Evolutionary conservation across 345 rosid genomes (phyloP).

Genomic region (Turnera subulata): DNA sequence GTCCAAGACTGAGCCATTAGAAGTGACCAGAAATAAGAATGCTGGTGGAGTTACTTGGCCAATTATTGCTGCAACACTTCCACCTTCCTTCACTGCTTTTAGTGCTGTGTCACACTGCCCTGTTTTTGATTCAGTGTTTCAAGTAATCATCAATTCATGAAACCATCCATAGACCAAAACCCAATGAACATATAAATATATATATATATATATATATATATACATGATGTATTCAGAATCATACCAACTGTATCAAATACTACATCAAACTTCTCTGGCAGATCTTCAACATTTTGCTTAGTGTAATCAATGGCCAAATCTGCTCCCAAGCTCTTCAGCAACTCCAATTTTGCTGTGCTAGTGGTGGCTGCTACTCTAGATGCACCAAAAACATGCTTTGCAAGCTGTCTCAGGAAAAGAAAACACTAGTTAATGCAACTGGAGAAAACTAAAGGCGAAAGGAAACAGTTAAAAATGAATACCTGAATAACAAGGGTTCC

Average conservation of each 20-base stretch:
- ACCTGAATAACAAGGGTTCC: conserved; percentile 20
- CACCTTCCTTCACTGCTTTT: conserved; percentile 21
- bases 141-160: background rate
- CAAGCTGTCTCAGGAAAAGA: conserved; percentile 5
- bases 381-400: conserved; percentile 21
- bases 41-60: conserved; percentile 16
- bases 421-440: background rate
- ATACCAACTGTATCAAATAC: conserved; percentile 22
- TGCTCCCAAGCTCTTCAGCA: conserved; percentile 20
- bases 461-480: background rate
- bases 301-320: conserved; percentile 20
- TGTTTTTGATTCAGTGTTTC: conserved; percentile 3
- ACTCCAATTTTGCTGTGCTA: conserved; percentile 15
- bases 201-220: too few species aligned
- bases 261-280: conserved; percentile 17
- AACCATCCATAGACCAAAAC: background rate
- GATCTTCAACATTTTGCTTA: conserved; percentile 15
- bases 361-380: conserved; percentile 16
- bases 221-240: conserved; percentile 1
- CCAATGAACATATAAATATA: background rate
- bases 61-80: conserved; percentile 11
- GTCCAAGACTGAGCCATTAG: conserved; percentile 13
- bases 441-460: background rate
- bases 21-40: background rate
- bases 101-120: conserved; percentile 10